Conservation (phyloP, 2,329 filamentous ascomycete genomes). For the Samsoniella hepiali region DNA sequence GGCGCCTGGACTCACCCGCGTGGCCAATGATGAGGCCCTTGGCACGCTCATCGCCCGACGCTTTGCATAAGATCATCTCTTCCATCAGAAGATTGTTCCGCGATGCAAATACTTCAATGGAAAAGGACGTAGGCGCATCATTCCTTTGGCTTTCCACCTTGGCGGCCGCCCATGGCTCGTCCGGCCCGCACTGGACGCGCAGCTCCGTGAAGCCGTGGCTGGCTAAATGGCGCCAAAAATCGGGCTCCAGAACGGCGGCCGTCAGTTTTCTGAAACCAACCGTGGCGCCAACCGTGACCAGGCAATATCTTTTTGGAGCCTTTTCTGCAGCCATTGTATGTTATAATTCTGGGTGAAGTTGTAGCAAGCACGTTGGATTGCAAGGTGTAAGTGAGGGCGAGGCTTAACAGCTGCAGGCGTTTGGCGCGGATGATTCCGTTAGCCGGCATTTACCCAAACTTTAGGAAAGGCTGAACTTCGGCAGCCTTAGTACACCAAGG, state of each 20-base stretch:
- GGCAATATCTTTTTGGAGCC: constrained; percentile 48
- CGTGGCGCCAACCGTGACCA: constrained; percentile 91
- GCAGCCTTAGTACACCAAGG: constrained; percentile 1
- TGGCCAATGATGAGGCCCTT: constrained; percentile 83
- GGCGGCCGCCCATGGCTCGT: constrained; percentile 42
- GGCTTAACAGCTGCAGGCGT: constrained; percentile 14
- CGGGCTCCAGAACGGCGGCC: constrained; percentile 56
- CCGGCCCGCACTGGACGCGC: constrained; percentile 75
- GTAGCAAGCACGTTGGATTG: neutral
- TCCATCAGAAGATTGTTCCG: constrained; percentile 35
- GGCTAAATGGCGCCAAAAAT: constrained; percentile 61
- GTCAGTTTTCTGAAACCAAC: constrained; percentile 76
- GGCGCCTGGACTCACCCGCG: constrained; percentile 80
- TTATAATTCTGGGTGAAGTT: neutral
- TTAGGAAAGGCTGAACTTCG: constrained; percentile 13
- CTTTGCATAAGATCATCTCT: constrained; percentile 54
- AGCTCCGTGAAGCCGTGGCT: constrained; percentile 65
- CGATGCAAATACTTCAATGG: constrained; percentile 32
- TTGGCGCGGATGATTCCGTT: constrained; percentile 12
- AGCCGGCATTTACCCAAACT: constrained; percentile 3
- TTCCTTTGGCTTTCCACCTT: constrained; percentile 23
- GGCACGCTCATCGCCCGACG: constrained; percentile 41
- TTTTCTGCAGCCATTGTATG: constrained; percentile 8
- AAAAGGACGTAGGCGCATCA: constrained; percentile 27
- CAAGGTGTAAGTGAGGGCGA: constrained; percentile 11